These are phyloP conservation scores for Gossypium schwendimanii DNA, from an alignment of 441 rosid genomes.

Conservation along the genomic window DNA sequence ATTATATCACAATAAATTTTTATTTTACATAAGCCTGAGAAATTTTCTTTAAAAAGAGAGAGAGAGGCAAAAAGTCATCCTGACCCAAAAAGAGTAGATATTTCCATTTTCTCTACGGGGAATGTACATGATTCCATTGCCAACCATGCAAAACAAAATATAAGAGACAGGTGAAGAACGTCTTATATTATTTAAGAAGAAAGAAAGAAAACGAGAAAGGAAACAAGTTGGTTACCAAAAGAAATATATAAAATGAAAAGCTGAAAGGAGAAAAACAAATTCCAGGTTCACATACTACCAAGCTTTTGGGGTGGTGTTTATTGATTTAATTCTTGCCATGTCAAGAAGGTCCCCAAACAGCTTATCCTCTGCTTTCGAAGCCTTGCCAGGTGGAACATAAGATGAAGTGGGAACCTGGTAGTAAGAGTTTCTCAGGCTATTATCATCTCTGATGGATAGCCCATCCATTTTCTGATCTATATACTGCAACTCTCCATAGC, in stretches of 20 bases:
- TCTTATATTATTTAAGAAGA: constrained; percentile 7
- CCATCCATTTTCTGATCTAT: constrained; percentile 76
- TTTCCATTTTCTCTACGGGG: constrained; percentile 35
- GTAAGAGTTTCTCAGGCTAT: constrained; percentile 33
- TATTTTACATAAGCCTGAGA: neutral
- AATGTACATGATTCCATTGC: constrained; percentile 42
- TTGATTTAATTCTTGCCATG: constrained; percentile 67
- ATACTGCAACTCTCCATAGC: constrained; percentile 64
- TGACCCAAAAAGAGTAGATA: neutral
- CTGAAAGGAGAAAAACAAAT: constrained; percentile 9
- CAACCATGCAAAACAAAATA: constrained; percentile 27
- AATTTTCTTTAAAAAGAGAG: no score
- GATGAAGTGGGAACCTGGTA: constrained; percentile 57
- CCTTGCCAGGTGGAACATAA: constrained; percentile 51
- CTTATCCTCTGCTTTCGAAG: constrained; percentile 83
- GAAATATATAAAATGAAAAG: neutral
- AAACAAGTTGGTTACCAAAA: constrained; percentile 19
- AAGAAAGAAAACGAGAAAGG: constrained; percentile 1
- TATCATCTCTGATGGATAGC: constrained; percentile 64
- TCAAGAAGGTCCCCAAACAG: constrained; percentile 95
- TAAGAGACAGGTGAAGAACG: constrained; percentile 18
- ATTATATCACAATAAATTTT: neutral
- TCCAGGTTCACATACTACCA: constrained; percentile 64
- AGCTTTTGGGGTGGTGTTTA: constrained; percentile 58
- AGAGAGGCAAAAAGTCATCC: constrained; percentile 8